Evolutionary conservation across 768 basidiomycete species (phyloP).

Genomic region (Boletus rufocinnamomeus): DNA sequence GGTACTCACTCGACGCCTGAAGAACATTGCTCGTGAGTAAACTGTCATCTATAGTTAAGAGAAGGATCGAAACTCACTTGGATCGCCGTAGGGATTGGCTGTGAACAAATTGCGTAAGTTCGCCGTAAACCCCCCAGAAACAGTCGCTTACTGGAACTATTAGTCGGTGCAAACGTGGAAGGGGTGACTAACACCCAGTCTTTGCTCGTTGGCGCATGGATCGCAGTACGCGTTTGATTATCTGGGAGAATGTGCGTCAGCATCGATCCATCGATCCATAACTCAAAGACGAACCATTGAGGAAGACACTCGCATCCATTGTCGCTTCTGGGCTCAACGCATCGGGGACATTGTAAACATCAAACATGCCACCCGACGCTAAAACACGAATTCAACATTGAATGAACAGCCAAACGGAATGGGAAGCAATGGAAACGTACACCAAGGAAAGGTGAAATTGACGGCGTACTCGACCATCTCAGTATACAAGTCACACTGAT

Average conservation of each 20-base stretch:
- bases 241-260: conserved; percentile 37
- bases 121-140: background rate
- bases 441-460: conserved; percentile 66
- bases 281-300: background rate
- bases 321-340: background rate
- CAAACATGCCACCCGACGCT: background rate
- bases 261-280: conserved; percentile 36
- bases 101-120: background rate
- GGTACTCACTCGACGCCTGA: conserved; percentile 39
- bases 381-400: too few relatives aligned
- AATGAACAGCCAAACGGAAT: too few relatives aligned
- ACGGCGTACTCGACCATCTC: conserved; percentile 67
- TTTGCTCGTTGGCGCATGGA: conserved; percentile 70
- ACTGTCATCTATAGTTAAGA: background rate
- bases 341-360: background rate
- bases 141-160: conserved; percentile 12
- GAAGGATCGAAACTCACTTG: conserved; percentile 29
- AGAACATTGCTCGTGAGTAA: background rate
- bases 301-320: background rate
- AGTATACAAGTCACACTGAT: conserved; percentile 58
- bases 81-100: conserved; percentile 26
- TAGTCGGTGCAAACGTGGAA: conserved; percentile 24
- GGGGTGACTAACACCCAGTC: conserved; percentile 38
- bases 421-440: background rate
- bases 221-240: conserved; percentile 49